Base-by-base conservation (phyloP, 2,329 filamentous ascomycete species). In the Zasmidium citrigriseum region DNA sequence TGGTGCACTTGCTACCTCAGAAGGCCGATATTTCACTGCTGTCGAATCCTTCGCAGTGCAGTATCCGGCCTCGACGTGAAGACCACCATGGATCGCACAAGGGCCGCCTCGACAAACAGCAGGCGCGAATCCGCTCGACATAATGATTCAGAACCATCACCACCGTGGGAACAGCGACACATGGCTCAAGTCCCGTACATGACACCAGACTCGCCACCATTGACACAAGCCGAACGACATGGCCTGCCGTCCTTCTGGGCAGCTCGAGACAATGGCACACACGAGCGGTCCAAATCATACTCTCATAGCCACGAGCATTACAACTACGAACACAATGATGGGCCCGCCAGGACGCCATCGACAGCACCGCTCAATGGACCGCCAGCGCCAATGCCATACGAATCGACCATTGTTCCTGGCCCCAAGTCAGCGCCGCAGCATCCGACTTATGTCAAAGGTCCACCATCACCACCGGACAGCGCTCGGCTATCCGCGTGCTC, bases 111-210 rank as follows among this genome's bases (percentile, higher is more conserved):
- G 20, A 24, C 49, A 9, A 52, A 41, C 16, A n/a, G 34, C 34
- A 41, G 34, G 16, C 34, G 27, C 29, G 22, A 52, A 41, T 24
- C n/a, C 21, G 24, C 22, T 20, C 24, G 11, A 20, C 16, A 24
- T 12, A 21, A 38, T 41, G 49, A 38, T 20, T 9, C 49, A 20
- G 16, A 16, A 4, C 18, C 25, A 18, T 27, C 21, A 12, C 64
- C 64, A 41, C 64, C 62, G 48, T 66, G 62, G 64, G 62, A 66
- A 46, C 52, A 54, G 21, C 52, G 59, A 21, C 57, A 46, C 25
- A 47, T 64, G 10, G 45, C 62, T 1, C 57, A 59, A 23, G 62
- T 64, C 10, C 62, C 62, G 4, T 64, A 54, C 54, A 59, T 63
- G 23, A 52, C 41, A 24, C 27, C 60, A 27, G 49, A 54, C 16